Percentiles rank a stretch among this genome's conserved stretches.
These are phyloP conservation scores for Aspergillus quadricinctus DNA, from an alignment of 2,329 filamentous ascomycete genomes.

Conservation along the genomic window DNA sequence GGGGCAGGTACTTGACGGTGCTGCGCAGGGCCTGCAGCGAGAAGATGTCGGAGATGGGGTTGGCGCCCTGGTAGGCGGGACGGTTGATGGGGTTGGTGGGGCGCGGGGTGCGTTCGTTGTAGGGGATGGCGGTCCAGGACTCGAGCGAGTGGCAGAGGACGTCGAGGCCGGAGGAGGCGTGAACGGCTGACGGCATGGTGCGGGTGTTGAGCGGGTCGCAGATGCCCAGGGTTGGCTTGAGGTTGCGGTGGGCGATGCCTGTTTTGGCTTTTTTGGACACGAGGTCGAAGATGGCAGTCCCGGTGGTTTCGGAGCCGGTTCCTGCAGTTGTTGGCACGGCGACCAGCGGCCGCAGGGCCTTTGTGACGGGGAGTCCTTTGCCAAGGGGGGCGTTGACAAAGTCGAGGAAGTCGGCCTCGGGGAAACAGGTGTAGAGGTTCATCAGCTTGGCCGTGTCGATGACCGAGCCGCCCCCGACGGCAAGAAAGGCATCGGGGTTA, in stretches of 20 bases:
- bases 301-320: conserved; percentile 90
- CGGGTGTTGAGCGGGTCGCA: conserved; percentile 82
- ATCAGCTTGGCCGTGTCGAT: conserved; percentile 98
- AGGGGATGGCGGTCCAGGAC: conserved; percentile 97
- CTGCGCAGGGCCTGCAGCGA: conserved; percentile 76
- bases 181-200: conserved; percentile 93
- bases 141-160: conserved; percentile 94
- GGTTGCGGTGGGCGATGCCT: conserved; percentile 87
- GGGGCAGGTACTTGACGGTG: conserved; percentile 88
- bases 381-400: conserved; percentile 96
- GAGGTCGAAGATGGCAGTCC: conserved; percentile 96
- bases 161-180: conserved; percentile 86
- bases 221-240: conserved; percentile 93
- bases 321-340: conserved; percentile 83
- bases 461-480: conserved; percentile 88
- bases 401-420: conserved; percentile 90
- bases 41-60: conserved; percentile 97
- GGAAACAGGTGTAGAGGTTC: conserved; percentile 91
- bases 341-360: conserved; percentile 68
- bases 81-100: conserved; percentile 85
- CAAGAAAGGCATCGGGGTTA: conserved; percentile 81
- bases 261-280: conserved; percentile 89
- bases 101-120: conserved; percentile 75
- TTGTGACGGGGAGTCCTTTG: conserved; percentile 71
- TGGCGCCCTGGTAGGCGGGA: conserved; percentile 93